These are phyloP conservation scores for Oxalis stricta DNA, from an alignment of 441 rosid species.

Conservation along the genomic window DNA sequence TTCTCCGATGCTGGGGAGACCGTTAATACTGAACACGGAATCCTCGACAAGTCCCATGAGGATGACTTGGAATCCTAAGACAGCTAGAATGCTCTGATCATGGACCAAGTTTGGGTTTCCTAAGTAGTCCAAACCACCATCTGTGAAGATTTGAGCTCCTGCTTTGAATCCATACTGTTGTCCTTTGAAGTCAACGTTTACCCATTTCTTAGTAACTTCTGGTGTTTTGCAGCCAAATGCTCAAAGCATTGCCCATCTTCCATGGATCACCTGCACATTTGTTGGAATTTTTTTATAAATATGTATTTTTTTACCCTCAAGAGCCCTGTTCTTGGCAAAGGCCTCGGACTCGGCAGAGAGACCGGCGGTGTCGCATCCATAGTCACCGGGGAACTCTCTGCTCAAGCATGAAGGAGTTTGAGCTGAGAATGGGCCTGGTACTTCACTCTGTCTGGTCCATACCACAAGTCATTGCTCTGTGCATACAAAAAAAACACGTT, in stretches of 20 bases:
- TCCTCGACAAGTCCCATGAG: slow-evolving; percentile 91
- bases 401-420: slow-evolving; percentile 85
- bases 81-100: slow-evolving; percentile 89
- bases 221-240: slow-evolving; percentile 90
- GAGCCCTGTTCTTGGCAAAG: slow-evolving; percentile 93
- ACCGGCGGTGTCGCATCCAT: slow-evolving; percentile 98
- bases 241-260: slow-evolving; percentile 95
- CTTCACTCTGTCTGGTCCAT: slow-evolving; percentile 91
- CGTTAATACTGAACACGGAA: slow-evolving; percentile 82
- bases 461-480: slow-evolving; percentile 76
- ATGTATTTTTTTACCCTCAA: too few relatives aligned
- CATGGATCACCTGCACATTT: slow-evolving; percentile 89
- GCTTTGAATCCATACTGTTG: slow-evolving; percentile 98
- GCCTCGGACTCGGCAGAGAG: slow-evolving; percentile 94
- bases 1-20: slow-evolving; percentile 81
- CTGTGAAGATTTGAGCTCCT: slow-evolving; percentile 89
- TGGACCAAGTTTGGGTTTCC: slow-evolving; percentile 94
- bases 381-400: slow-evolving; percentile 94
- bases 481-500: slow-evolving; percentile 2
- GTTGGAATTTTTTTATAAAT: too few relatives aligned
- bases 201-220: slow-evolving; percentile 81
- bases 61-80: slow-evolving; percentile 71
- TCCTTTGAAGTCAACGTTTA: slow-evolving; percentile 76
- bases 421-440: slow-evolving; percentile 93
- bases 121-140: slow-evolving; percentile 89